Evolutionary conservation across 2,329 filamentous ascomycete species (phyloP), one percentile per base, ranked within the genome.

Genomic region (Neophaeococcomyces aloes): DNA sequence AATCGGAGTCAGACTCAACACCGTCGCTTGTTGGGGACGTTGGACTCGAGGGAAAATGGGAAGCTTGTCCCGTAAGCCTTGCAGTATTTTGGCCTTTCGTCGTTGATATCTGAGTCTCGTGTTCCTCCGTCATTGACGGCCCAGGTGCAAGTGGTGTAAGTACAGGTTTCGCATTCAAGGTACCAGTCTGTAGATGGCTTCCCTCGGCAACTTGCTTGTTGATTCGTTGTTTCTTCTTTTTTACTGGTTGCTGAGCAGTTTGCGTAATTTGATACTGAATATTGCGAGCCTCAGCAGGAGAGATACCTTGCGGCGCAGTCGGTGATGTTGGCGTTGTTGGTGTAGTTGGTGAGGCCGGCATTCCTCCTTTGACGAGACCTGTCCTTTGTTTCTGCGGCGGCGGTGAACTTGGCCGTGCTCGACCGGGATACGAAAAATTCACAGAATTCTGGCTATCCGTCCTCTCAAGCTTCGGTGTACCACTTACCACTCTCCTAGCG

Each of bases 341-440:
- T 7, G 29, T 25, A 29, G 41, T 5, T 33, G 23, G n/a, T 23
- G 14, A 3, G 25, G n/a, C 11, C 14, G 35, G n/a, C n/a, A n/a
- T n/a, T n/a, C n/a, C n/a, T 25, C n/a, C 11, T 23, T 11, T 17
- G 3, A 46, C 50, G 29, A 52, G 53, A 8, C 29, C 36, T 4
- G 19, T 7, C 3, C 14, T 7, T 14, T 23, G 36, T n/a, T 39
- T 39, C 15, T 36, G 49, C n/a, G 48, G 48, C 21, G 53, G 58
- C 4, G 66, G 66, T 13, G 67, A 69, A 30, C 58, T 65, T 3
- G 66, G 59, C 17, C 65, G 59, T 11, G 61, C 56, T 42, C 58
- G 60, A 51, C 62, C 63, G 2, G 66, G 66, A 38, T 68, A 67
- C 1, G 68, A 71, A 46, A 71, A 71, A 53, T 71, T 71, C 47